Conservation (phyloP, 2,329 filamentous ascomycete species). For the Hyphodiscus sp. region DNA sequence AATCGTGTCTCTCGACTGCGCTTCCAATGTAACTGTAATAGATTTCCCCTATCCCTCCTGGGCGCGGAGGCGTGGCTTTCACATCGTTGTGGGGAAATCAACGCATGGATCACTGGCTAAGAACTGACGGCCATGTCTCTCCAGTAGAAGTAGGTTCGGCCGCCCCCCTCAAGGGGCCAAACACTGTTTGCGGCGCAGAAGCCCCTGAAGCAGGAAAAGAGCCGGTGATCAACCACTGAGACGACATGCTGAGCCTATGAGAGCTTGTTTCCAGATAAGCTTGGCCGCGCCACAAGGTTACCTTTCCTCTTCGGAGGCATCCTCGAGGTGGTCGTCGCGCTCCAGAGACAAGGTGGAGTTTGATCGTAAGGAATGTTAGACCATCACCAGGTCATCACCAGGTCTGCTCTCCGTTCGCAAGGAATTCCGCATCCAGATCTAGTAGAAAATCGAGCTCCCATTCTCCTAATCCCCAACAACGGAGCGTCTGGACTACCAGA, state of each 20-base stretch:
- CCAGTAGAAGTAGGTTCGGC: background rate
- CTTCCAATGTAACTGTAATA: background rate
- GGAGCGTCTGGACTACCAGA: background rate
- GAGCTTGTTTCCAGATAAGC: no score
- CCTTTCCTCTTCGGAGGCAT: no score
- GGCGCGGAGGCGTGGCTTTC: background rate
- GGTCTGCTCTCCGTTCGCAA: background rate
- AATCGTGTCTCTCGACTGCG: no score
- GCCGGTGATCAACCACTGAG: no score
- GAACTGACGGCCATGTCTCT: background rate
- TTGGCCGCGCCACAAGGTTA: no score
- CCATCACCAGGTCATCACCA: background rate
- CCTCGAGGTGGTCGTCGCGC: no score
- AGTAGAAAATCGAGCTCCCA: background rate
- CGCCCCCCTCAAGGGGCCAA: constrained; percentile 7
- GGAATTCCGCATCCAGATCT: background rate
- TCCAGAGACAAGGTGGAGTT: background rate
- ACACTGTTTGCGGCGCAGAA: background rate
- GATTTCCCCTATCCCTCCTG: background rate
- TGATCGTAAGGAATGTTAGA: background rate
- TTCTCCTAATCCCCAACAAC: background rate
- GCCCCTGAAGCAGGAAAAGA: no score
- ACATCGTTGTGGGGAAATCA: background rate
- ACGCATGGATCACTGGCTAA: background rate
- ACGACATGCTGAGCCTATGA: no score